Evolutionary conservation across 345 rosid genomes (phyloP).

Genomic region (Cardamine occulta): DNA sequence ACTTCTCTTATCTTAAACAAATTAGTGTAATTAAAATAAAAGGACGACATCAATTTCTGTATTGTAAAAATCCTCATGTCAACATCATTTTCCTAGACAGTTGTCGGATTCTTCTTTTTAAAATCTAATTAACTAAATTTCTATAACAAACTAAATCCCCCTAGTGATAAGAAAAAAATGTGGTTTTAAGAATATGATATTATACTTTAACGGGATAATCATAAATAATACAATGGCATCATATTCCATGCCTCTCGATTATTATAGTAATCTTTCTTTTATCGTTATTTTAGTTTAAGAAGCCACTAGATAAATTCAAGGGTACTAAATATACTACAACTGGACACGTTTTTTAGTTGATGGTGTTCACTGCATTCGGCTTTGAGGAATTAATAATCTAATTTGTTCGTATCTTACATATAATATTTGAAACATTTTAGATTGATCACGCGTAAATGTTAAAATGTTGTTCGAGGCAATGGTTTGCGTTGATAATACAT

Average conservation of each 20-base stretch:
- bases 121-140: slow-evolving; percentile 13
- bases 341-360: slow-evolving; percentile 8
- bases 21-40: background rate
- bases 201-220: slow-evolving; percentile 8
- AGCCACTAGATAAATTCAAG: slow-evolving; percentile 27
- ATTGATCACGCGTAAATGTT: background rate
- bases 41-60: too few relatives aligned
- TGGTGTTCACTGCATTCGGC: slow-evolving; percentile 23
- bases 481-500: background rate
- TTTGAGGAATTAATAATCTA: background rate
- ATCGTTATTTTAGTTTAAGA: slow-evolving; percentile 28
- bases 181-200: slow-evolving; percentile 1
- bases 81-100: slow-evolving; percentile 22
- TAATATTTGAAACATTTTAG: slow-evolving; percentile 3
- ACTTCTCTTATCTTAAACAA: background rate
- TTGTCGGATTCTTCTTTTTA: slow-evolving; percentile 8
- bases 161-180: background rate
- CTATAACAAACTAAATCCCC: background rate
- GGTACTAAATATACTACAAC: background rate
- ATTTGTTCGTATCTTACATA: background rate
- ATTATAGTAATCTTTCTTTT: slow-evolving; percentile 6
- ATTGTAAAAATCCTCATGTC: slow-evolving; percentile 13
- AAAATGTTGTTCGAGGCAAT: background rate
- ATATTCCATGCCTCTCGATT: slow-evolving; percentile 34
- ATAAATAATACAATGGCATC: slow-evolving; percentile 25